Percentiles rank a stretch among this genome's conserved stretches.
These are phyloP conservation scores for Suillus sp. DNA, from an alignment of 768 basidiomycete genomes.

Conservation along the genomic window DNA sequence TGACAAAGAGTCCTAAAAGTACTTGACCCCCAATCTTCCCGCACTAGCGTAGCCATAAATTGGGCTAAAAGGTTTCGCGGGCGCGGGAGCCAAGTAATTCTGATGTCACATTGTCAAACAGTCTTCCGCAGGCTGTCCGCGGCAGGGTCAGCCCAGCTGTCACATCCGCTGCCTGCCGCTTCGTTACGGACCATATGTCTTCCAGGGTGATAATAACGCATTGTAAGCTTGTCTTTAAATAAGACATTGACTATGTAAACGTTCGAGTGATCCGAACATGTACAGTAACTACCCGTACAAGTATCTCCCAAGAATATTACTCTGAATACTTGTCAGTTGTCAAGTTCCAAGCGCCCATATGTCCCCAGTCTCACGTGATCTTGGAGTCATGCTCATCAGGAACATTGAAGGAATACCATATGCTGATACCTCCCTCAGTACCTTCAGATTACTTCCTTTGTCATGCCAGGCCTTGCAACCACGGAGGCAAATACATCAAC, in stretches of 20 bases:
- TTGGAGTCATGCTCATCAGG: slow-evolving; percentile 3
- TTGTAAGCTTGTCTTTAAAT: not conserved
- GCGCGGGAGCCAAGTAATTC: slow-evolving; percentile 2
- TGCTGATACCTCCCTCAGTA: not conserved
- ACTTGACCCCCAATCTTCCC: slow-evolving; percentile 11
- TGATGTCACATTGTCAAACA: slow-evolving; percentile 3
- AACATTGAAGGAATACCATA: slow-evolving; percentile 4
- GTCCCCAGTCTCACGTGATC: not conserved
- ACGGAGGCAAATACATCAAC: not conserved
- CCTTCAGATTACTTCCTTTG: slow-evolving; percentile 6
- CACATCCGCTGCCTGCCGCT: not conserved
- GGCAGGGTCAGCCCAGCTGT: slow-evolving; percentile 1
- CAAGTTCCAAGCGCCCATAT: not conserved
- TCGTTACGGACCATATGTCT: not conserved
- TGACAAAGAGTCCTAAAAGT: slow-evolving; percentile 20
- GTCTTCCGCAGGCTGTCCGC: not conserved
- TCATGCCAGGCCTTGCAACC: not conserved
- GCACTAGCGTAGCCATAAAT: slow-evolving; percentile 5
- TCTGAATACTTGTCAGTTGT: too few relatives aligned
- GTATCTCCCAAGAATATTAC: too few relatives aligned
- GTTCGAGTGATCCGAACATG: too few relatives aligned
- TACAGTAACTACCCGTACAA: too few relatives aligned
- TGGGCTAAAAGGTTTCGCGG: slow-evolving; percentile 8
- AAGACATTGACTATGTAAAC: too few relatives aligned
- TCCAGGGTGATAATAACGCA: slow-evolving; percentile 3